Conservation (phyloP, 2,329 filamentous ascomycete genomes). For the Fusarium burgessii region DNA sequence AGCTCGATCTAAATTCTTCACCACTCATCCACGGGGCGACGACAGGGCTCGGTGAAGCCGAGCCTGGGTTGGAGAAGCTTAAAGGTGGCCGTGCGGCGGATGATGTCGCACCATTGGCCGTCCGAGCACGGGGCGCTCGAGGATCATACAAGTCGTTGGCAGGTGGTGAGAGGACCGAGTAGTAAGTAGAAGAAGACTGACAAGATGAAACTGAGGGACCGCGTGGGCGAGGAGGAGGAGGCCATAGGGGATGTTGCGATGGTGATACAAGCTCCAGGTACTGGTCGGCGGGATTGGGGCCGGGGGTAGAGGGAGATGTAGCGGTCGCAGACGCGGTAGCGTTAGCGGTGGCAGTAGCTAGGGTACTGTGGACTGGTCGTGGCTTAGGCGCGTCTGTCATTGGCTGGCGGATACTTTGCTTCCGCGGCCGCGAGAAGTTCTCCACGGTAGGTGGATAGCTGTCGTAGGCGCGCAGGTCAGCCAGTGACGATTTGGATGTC, state of each 20-base stretch:
- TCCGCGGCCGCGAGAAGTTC: constrained; percentile 72
- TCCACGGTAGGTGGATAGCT: constrained; percentile 58
- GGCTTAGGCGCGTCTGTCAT: constrained; percentile 51
- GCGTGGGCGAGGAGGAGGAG: constrained; percentile 54
- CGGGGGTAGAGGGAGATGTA: constrained; percentile 33
- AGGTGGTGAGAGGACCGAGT: constrained; percentile 54
- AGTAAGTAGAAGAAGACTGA: constrained; percentile 58
- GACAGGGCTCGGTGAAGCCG: constrained; percentile 52
- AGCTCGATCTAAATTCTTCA: constrained; percentile 67
- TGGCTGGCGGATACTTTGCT: constrained; percentile 63
- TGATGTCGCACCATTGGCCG: constrained; percentile 41
- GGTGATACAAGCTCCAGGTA: constrained; percentile 47
- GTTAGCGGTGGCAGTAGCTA: constrained; percentile 21
- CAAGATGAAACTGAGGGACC: constrained; percentile 62
- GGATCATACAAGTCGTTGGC: constrained; percentile 57
- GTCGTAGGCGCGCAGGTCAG: constrained; percentile 53
- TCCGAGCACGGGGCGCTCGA: constrained; percentile 47
- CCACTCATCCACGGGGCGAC: constrained; percentile 62
- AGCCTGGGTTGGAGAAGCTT: constrained; percentile 51
- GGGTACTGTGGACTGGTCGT: constrained; percentile 40
- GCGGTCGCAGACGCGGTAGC: not conserved
- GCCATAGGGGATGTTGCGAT: constrained; percentile 54
- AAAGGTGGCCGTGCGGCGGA: constrained; percentile 48
- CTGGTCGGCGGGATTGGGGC: constrained; percentile 47
- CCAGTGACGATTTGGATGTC: constrained; percentile 49